These are phyloP conservation scores for Quercus robur DNA, from an alignment of 306 rosid genomes.

Conservation along the genomic window DNA sequence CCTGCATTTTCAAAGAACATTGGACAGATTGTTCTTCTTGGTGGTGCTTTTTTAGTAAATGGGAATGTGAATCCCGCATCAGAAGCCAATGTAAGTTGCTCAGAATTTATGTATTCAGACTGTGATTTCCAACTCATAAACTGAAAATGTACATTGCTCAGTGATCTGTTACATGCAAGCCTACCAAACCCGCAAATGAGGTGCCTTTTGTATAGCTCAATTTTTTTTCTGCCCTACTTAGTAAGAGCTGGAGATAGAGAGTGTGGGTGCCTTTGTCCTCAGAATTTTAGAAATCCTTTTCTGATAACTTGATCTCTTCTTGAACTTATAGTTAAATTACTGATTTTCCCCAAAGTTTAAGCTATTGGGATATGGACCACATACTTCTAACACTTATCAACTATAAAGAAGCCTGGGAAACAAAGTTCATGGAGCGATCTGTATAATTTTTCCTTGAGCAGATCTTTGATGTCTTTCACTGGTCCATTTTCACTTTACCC, in stretches of 20 bases:
- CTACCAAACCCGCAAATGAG: not conserved
- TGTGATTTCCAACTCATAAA: not conserved
- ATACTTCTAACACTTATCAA: not conserved
- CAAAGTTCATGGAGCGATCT: not conserved
- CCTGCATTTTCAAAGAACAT: slow-evolving; percentile 65
- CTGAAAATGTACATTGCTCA: not conserved
- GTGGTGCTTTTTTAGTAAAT: slow-evolving; percentile 85
- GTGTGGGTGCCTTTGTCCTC: not conserved
- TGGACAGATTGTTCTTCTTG: slow-evolving; percentile 77
- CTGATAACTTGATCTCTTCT: not conserved
- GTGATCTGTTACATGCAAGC: not conserved
- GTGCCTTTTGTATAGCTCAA: not conserved
- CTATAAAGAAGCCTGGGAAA: not conserved
- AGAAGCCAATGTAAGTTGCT: slow-evolving; percentile 76
- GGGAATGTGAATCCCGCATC: slow-evolving; percentile 96
- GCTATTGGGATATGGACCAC: too few species aligned
- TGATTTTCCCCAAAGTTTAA: too few species aligned
- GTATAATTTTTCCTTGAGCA: not conserved
- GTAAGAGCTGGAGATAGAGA: not conserved
- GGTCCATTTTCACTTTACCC: not conserved
- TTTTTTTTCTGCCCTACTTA: not conserved
- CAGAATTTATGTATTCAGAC: not conserved
- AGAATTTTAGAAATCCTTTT: not conserved
- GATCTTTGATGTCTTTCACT: not conserved
- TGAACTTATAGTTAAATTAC: not conserved